phyloP scores from a whole-genome alignment of 2,329 filamentous ascomycete species.

The Cyphellophora europaea region DNA sequence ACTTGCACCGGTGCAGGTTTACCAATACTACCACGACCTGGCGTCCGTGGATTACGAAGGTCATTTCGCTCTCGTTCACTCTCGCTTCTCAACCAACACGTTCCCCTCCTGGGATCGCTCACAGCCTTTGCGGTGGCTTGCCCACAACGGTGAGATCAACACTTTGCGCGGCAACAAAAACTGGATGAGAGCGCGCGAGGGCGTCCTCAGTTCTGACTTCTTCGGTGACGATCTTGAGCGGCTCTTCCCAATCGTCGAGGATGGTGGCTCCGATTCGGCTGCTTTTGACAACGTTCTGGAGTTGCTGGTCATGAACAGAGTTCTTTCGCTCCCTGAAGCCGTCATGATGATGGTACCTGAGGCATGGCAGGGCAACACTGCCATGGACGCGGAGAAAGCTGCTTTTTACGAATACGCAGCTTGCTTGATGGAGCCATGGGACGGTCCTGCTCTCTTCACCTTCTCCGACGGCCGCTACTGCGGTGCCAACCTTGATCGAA shows the following conservation, averaged over 20 bases:
- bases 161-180: conserved; percentile 97
- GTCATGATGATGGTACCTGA: conserved; percentile 99
- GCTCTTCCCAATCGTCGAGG: conserved; percentile 90
- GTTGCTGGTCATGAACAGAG: conserved; percentile 87
- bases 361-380: conserved; percentile 88
- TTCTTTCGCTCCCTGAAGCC: conserved; percentile 87
- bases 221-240: conserved; percentile 87
- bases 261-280: conserved; percentile 91
- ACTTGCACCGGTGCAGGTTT: conserved; percentile 86
- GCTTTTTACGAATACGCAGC: conserved; percentile 98
- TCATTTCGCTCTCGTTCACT: conserved; percentile 94
- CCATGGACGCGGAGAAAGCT: conserved; percentile 89
- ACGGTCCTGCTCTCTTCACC: conserved; percentile 91
- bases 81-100: conserved; percentile 95
- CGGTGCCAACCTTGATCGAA: conserved; percentile 91
- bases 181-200: conserved; percentile 97
- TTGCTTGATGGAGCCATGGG: conserved; percentile 98
- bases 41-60: conserved; percentile 96
- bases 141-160: conserved; percentile 98
- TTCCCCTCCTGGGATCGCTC: conserved; percentile 98
- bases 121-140: conserved; percentile 90
- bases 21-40: conserved; percentile 95
- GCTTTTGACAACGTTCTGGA: conserved; percentile 97
- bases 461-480: conserved; percentile 96
- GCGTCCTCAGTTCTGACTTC: conserved; percentile 83